phyloP scores from a whole-genome alignment of 768 basidiomycete genomes.

The Leccinellum albellum region DNA sequence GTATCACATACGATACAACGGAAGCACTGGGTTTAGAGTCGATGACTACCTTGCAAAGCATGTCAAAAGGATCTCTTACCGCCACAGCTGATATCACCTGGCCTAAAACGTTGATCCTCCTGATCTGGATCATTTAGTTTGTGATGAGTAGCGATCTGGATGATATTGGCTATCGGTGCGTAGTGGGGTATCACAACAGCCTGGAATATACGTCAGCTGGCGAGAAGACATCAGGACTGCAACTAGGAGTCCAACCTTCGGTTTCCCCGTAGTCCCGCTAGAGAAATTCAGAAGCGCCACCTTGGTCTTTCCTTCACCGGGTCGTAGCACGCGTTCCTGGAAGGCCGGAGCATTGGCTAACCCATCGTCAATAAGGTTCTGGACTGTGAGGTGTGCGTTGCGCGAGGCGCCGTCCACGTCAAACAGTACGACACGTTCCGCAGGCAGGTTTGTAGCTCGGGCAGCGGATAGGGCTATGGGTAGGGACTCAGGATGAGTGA shows the following conservation, averaged over 20 bases:
- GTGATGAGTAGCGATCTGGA: constrained; percentile 55
- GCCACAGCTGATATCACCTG: constrained; percentile 58
- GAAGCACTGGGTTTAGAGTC: constrained; percentile 41
- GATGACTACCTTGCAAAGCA: not conserved
- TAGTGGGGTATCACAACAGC: constrained; percentile 62
- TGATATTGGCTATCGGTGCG: constrained; percentile 56
- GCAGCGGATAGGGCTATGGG: constrained; percentile 45
- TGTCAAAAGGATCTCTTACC: constrained; percentile 36
- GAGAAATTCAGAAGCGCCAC: constrained; percentile 71
- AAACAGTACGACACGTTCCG: constrained; percentile 44
- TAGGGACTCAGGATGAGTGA: constrained; percentile 45
- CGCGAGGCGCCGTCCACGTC: constrained; percentile 18
- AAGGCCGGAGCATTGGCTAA: constrained; percentile 37
- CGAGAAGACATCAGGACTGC: not conserved
- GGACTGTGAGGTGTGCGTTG: constrained; percentile 34
- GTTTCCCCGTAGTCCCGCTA: constrained; percentile 72
- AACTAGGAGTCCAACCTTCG: constrained; percentile 47
- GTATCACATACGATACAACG: constrained; percentile 52
- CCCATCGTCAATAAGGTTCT: constrained; percentile 49
- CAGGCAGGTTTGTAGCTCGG: constrained; percentile 36
- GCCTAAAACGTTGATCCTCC: constrained; percentile 50
- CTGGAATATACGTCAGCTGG: constrained; percentile 22
- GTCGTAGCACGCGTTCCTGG: constrained; percentile 46
- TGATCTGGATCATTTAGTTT: constrained; percentile 42
- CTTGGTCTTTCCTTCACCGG: constrained; percentile 65